phyloP scores from a whole-genome alignment of 2,329 filamentous ascomycete species.

The Pestalotiopsis sp. region DNA sequence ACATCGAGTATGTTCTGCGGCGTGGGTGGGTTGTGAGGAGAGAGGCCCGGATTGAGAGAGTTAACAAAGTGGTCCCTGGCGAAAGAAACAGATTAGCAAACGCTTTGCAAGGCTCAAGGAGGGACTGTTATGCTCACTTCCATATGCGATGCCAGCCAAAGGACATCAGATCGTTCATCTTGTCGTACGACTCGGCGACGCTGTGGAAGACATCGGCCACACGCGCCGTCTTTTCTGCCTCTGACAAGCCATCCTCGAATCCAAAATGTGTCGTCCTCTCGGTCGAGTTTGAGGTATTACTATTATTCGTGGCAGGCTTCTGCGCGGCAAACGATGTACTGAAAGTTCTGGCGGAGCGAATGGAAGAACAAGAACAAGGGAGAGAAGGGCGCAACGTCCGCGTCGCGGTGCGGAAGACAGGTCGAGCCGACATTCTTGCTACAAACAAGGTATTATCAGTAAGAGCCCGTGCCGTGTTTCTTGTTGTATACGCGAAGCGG shows the following conservation, averaged over 20 bases:
- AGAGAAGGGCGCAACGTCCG: constrained; percentile 19
- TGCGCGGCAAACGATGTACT: constrained; percentile 23
- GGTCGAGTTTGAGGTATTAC: constrained; percentile 22
- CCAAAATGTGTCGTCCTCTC: constrained; percentile 84
- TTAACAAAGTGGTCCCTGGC: constrained; percentile 88
- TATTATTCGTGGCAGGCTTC: constrained; percentile 21
- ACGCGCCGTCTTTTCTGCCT: constrained; percentile 71
- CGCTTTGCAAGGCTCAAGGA: neutral
- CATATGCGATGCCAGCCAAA: constrained; percentile 94
- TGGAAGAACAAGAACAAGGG: constrained; percentile 12
- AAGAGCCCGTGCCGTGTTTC: neutral
- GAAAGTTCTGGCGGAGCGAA: constrained; percentile 21
- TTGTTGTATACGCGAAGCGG: neutral
- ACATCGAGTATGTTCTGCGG: constrained; percentile 86
- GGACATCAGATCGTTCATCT: constrained; percentile 99
- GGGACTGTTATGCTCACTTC: constrained; percentile 59
- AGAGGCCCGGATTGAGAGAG: constrained; percentile 79
- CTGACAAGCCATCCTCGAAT: constrained; percentile 76
- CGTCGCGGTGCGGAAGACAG: constrained; percentile 25
- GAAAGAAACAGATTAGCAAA: neutral
- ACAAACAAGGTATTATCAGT: neutral
- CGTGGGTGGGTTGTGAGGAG: constrained; percentile 43
- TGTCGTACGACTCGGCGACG: constrained; percentile 92
- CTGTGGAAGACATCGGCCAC: constrained; percentile 92
- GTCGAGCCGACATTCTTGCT: constrained; percentile 29